Percentiles rank a stretch among this genome's conserved stretches.
phyloP scores from a whole-genome alignment of 164 flowering plant genomes.

The Chimonanthus praecox region DNA sequence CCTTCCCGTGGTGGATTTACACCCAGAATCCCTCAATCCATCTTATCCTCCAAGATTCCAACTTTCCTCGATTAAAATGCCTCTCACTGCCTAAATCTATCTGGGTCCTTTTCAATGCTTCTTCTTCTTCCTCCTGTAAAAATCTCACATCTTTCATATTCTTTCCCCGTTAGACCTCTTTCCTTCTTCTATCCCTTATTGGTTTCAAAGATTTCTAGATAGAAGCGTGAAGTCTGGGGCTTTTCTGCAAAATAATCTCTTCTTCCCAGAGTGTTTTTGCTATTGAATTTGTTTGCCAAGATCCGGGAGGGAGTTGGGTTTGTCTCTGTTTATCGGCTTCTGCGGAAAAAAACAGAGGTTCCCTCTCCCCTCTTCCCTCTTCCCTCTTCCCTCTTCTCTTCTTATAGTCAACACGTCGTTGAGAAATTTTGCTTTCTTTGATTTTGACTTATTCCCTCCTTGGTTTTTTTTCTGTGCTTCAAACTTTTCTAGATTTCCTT shows the following conservation, averaged over 20 bases:
- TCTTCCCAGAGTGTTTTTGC: neutral
- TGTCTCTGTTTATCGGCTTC: neutral
- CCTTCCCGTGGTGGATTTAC: neutral
- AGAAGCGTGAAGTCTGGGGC: neutral
- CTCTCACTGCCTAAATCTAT: neutral
- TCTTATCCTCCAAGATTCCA: constrained; percentile 2
- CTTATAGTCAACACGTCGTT: too few species aligned
- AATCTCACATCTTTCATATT: neutral
- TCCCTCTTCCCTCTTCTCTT: neutral
- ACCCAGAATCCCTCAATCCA: constrained; percentile 8
- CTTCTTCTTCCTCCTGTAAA: too few species aligned
- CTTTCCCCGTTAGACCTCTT: neutral
- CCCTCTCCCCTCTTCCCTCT: neutral
- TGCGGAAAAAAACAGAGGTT: neutral
- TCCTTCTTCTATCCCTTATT: neutral
- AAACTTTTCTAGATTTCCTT: neutral
- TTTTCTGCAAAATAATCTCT: neutral
- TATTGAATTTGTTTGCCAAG: neutral
- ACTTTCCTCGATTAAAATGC: neutral
- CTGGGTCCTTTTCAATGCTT: neutral
- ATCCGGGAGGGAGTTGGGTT: neutral
- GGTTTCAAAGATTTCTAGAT: neutral
- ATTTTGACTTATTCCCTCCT: neutral
- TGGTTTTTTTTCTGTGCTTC: neutral
- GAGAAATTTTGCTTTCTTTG: too few species aligned